These are phyloP conservation scores for Fusarium xylarioides DNA, from an alignment of 2,329 filamentous ascomycete genomes.

Conservation along the genomic window DNA sequence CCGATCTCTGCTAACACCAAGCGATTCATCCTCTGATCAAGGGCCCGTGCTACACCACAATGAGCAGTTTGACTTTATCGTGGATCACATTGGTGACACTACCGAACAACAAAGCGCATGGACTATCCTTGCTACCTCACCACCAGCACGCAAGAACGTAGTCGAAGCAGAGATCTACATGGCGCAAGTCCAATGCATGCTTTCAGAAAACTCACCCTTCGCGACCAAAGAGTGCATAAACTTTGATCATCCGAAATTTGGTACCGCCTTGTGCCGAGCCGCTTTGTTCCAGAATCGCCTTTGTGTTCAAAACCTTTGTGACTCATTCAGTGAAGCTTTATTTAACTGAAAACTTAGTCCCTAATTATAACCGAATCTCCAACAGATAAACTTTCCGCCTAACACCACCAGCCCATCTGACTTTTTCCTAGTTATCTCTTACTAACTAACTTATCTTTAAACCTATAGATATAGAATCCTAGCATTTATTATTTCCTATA, in stretches of 20 bases:
- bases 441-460: too few species aligned
- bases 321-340: too few species aligned
- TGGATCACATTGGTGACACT: neutral
- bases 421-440: too few species aligned
- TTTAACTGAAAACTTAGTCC: too few species aligned
- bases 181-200: neutral
- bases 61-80: neutral
- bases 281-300: neutral
- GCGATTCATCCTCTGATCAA: rapidly evolving
- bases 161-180: neutral
- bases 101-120: neutral
- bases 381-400: too few species aligned
- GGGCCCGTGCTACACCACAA: neutral
- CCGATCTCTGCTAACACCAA: neutral
- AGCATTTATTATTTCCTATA: too few species aligned
- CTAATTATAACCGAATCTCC: too few species aligned
- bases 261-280: neutral
- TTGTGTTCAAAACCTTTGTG: too few species aligned
- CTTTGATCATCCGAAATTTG: neutral
- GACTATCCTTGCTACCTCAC: neutral
- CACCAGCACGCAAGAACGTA: neutral
- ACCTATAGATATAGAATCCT: too few species aligned
- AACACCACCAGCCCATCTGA: too few species aligned
- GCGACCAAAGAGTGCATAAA: neutral
- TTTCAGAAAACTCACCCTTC: neutral